Evolutionary conservation across 2,329 filamentous ascomycete genomes (phyloP).

Genomic region (Calonectria pseudoreteaudii): DNA sequence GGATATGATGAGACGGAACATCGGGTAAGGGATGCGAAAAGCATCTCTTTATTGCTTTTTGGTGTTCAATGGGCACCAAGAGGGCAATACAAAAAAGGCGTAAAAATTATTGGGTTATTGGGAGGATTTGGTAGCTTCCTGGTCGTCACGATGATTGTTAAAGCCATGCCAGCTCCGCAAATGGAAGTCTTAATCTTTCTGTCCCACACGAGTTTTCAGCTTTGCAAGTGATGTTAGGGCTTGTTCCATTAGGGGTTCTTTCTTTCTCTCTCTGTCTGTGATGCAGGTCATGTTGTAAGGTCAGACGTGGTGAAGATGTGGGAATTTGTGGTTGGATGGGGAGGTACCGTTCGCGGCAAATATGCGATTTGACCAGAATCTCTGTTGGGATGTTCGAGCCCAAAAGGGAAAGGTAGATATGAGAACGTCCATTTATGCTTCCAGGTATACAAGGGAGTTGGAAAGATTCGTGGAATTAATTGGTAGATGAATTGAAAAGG

Average conservation of each 20-base stretch:
- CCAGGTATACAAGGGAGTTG: no score
- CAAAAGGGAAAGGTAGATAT: background rate
- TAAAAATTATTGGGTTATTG: slow-evolving; percentile 38
- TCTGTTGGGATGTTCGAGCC: background rate
- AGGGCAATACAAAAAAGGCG: slow-evolving; percentile 36
- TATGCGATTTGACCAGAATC: background rate
- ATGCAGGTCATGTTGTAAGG: background rate
- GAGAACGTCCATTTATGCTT: no score
- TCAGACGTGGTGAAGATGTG: slow-evolving; percentile 1
- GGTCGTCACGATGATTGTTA: slow-evolving; percentile 28
- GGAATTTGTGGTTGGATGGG: background rate
- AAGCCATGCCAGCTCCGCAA: slow-evolving; percentile 39
- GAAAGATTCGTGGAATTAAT: background rate
- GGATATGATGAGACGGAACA: slow-evolving; percentile 40
- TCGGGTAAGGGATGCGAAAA: slow-evolving; percentile 26
- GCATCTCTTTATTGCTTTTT: slow-evolving; percentile 30
- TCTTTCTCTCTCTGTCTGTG: background rate
- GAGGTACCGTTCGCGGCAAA: background rate
- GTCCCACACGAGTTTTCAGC: slow-evolving; percentile 26
- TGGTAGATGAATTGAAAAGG: background rate
- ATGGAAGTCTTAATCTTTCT: slow-evolving; percentile 45
- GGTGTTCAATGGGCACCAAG: slow-evolving; percentile 35
- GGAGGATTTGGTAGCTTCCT: slow-evolving; percentile 44
- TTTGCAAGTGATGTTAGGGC: slow-evolving; percentile 5
- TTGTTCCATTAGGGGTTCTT: background rate